Evolutionary conservation across 441 rosid genomes (phyloP).

Genomic region (Theobroma grandiflorum): DNA sequence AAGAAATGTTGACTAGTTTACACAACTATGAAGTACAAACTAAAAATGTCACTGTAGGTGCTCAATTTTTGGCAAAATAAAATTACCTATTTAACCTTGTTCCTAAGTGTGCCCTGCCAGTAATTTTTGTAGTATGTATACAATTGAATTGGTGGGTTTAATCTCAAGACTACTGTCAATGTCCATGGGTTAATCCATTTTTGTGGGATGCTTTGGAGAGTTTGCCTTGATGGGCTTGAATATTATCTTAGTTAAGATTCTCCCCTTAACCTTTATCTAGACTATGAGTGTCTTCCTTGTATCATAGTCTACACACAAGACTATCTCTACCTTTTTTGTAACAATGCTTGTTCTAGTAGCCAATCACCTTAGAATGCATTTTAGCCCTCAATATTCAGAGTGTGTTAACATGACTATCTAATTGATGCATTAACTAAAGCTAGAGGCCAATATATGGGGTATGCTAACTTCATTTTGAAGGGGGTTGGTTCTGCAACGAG

Average conservation of each 20-base stretch:
- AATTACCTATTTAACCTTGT: background rate
- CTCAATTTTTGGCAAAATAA: background rate
- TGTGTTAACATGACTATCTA: background rate
- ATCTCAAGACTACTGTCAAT: background rate
- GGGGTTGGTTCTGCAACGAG: background rate
- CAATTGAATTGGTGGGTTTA: background rate
- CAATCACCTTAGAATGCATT: slow-evolving; percentile 1
- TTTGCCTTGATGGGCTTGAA: background rate
- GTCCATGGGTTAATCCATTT: background rate
- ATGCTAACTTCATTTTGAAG: background rate
- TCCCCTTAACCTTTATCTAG: no score
- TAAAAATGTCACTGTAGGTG: background rate
- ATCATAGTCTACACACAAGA: background rate
- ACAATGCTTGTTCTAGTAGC: background rate
- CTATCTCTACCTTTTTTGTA: background rate
- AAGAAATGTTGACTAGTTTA: no score
- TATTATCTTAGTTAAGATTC: background rate
- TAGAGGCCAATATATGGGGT: background rate
- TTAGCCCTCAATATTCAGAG: background rate
- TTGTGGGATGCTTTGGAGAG: background rate
- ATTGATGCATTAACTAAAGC: background rate
- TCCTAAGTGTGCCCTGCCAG: background rate
- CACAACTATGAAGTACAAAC: background rate
- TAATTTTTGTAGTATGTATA: background rate
- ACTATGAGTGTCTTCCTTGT: background rate